These are phyloP conservation scores for Dryas drummondii DNA, from an alignment of 306 rosid species.

Conservation along the genomic window DNA sequence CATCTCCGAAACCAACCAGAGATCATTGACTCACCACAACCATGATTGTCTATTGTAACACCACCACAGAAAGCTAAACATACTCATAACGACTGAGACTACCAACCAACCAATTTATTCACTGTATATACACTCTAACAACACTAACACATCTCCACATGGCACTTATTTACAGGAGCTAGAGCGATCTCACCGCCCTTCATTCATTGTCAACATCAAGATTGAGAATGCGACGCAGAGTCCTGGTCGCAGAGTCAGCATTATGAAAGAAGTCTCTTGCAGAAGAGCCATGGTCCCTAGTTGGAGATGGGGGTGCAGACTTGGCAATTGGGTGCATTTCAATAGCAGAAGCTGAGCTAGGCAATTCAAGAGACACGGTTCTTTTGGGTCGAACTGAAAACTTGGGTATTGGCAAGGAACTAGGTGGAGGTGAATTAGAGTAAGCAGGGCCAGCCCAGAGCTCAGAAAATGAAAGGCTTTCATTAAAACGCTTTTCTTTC, in stretches of 20 bases:
- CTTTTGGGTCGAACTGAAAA: constrained; percentile 68
- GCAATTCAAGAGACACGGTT: constrained; percentile 61
- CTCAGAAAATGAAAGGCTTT: constrained; percentile 58
- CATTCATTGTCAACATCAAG: constrained; percentile 52
- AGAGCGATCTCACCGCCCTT: constrained; percentile 28
- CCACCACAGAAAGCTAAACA: constrained; percentile 38
- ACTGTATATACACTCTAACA: constrained; percentile 44
- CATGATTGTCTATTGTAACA: constrained; percentile 28
- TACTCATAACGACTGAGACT: constrained; percentile 30
- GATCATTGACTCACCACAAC: constrained; percentile 39
- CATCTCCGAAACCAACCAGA: constrained; percentile 25
- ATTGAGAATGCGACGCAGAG: constrained; percentile 71
- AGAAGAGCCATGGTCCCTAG: constrained; percentile 37
- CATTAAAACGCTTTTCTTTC: constrained; percentile 33
- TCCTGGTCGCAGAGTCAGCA: constrained; percentile 63
- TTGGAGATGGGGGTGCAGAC: constrained; percentile 65
- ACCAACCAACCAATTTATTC: constrained; percentile 40
- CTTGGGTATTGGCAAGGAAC: constrained; percentile 84
- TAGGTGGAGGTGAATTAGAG: constrained; percentile 92
- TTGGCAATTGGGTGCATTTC: constrained; percentile 48
- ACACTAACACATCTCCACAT: too few relatives aligned
- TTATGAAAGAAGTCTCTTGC: constrained; percentile 40
- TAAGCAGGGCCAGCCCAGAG: constrained; percentile 97
- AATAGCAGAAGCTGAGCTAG: constrained; percentile 43
- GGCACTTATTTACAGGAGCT: constrained; percentile 46